Percentiles rank a stretch among this genome's conserved stretches.
phyloP scores from a whole-genome alignment of 148 eudicot genomes.

The Drosera capensis region DNA sequence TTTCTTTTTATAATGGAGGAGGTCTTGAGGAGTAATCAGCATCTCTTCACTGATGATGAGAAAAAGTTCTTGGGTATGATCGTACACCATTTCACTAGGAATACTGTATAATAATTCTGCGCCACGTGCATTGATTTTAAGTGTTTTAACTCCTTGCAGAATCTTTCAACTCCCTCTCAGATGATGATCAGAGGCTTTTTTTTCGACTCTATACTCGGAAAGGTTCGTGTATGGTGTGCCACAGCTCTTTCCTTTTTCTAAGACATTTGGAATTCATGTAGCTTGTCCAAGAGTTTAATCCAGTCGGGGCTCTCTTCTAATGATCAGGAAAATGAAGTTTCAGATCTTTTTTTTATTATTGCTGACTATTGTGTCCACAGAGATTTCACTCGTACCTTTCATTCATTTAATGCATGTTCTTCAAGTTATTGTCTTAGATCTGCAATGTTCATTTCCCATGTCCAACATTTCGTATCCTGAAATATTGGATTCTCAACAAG shows the following conservation, averaged over 20 bases:
- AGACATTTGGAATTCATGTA: neutral
- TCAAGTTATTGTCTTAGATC: too few species aligned
- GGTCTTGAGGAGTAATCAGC: constrained; percentile 36
- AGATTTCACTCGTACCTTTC: neutral
- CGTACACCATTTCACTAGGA: neutral
- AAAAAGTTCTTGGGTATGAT: constrained; percentile 43
- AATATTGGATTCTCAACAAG: constrained; percentile 45
- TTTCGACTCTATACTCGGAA: constrained; percentile 79
- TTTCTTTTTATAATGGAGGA: constrained; percentile 56
- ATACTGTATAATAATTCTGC: neutral
- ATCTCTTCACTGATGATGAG: constrained; percentile 54
- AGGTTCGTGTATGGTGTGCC: constrained; percentile 26
- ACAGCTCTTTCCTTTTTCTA: neutral
- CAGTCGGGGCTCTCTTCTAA: neutral
- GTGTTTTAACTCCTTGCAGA: constrained; percentile 27
- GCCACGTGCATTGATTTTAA: constrained; percentile 4
- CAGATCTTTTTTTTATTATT: too few species aligned
- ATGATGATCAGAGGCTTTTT: constrained; percentile 86
- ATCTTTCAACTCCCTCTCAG: constrained; percentile 47
- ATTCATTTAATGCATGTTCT: neutral
- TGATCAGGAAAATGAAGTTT: too few species aligned
- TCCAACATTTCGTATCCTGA: constrained; percentile 59
- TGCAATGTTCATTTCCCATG: too few species aligned
- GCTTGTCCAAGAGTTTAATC: neutral
- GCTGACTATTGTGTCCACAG: too few species aligned